Evolutionary conservation across 768 basidiomycete genomes (phyloP).

Genomic region (Pulveroboletus frians): DNA sequence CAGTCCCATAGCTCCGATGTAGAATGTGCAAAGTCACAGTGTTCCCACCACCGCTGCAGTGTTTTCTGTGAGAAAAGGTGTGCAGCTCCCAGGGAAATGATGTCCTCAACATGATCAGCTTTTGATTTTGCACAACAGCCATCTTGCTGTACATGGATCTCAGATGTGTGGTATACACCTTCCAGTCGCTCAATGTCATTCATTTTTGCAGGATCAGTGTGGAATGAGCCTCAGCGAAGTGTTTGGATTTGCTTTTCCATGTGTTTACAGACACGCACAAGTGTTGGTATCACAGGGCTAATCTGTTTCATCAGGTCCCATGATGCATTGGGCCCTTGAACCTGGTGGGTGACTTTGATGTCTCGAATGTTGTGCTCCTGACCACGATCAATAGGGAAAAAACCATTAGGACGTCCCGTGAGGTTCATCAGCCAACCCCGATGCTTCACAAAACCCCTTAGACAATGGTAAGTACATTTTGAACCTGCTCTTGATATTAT

Average conservation of each 20-base stretch:
- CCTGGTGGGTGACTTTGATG: background rate
- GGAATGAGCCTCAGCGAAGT: background rate
- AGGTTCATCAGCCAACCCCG: background rate
- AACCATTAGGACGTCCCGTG: fast-evolving
- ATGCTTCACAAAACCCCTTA: background rate
- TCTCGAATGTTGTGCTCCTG: background rate
- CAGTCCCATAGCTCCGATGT: background rate
- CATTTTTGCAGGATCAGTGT: background rate
- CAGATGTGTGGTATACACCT: background rate
- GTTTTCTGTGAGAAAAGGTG: background rate
- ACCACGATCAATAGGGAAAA: background rate
- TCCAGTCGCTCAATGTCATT: background rate
- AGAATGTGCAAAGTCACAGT: background rate
- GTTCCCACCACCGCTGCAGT: background rate
- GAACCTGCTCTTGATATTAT: background rate
- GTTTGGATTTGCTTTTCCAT: background rate
- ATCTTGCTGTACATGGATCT: background rate
- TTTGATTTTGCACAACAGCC: background rate
- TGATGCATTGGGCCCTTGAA: background rate
- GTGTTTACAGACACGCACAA: background rate
- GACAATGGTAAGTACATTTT: no score
- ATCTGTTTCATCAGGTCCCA: background rate
- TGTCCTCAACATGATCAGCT: background rate
- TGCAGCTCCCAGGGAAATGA: background rate
- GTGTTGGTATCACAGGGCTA: background rate